phyloP scores from a whole-genome alignment of 2,329 filamentous ascomycete species.

The Dactylellina sp. region DNA sequence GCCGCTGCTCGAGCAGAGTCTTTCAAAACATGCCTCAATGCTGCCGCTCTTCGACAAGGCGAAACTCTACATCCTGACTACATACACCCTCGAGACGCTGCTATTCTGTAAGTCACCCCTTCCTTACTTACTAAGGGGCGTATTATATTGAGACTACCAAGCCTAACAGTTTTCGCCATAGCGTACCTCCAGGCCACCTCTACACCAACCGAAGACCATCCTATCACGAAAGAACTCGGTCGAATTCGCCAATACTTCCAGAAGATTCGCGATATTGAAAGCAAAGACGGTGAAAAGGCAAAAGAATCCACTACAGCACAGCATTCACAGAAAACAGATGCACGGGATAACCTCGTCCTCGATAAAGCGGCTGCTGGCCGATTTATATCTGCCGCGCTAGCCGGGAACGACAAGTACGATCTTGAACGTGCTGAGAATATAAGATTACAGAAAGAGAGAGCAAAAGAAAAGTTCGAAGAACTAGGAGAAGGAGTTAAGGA shows the following conservation, averaged over 20 bases:
- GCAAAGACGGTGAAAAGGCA: conserved; percentile 36
- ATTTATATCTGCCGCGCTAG: conserved; percentile 82
- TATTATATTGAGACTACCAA: too few species aligned
- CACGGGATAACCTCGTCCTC: conserved; percentile 52
- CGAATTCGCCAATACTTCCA: conserved; percentile 90
- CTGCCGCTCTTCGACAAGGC: conserved; percentile 94
- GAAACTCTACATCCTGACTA: conserved; percentile 87
- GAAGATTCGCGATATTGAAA: conserved; percentile 77
- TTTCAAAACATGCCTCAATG: conserved; percentile 78
- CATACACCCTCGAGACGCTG: conserved; percentile 90
- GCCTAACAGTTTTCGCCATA: conserved; percentile 61
- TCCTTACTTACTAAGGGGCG: conserved; percentile 19
- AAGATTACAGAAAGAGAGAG: conserved; percentile 68
- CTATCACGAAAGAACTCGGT: conserved; percentile 85
- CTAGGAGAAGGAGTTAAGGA: conserved; percentile 62
- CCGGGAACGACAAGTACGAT: conserved; percentile 68
- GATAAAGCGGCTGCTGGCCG: conserved; percentile 59
- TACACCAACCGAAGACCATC: conserved; percentile 82
- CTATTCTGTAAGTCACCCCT: conserved; percentile 76
- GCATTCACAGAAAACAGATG: conserved; percentile 23
- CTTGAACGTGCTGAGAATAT: conserved; percentile 67
- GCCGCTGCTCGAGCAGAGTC: conserved; percentile 75
- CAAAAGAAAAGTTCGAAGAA: conserved; percentile 66
- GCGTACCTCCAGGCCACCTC: conserved; percentile 83
- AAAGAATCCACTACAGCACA: conserved; percentile 73